Percentiles rank a stretch among this genome's conserved stretches.
phyloP scores from a whole-genome alignment of 1,139 yeast species.

The Debaryomycetaceae sp. region DNA sequence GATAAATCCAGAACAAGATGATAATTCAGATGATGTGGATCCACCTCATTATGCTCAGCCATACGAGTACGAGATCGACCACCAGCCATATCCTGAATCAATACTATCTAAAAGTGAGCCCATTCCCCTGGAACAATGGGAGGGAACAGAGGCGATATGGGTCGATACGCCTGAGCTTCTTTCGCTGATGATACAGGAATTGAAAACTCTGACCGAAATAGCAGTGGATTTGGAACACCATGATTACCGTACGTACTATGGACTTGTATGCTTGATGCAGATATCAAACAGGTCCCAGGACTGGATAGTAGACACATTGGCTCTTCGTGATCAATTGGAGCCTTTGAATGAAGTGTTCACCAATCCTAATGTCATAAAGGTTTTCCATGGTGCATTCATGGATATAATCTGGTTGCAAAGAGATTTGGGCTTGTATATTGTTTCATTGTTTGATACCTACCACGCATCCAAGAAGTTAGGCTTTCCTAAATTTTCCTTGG shows the following conservation, averaged over 20 bases:
- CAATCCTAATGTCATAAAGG: conserved; percentile 76
- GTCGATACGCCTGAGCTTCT: conserved; percentile 61
- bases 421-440: conserved; percentile 89
- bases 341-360: conserved; percentile 73
- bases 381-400: conserved; percentile 95
- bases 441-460: conserved; percentile 86
- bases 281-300: conserved; percentile 78
- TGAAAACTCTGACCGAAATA: conserved; percentile 55
- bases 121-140: conserved; percentile 64
- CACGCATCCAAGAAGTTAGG: conserved; percentile 82
- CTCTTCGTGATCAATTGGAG: conserved; percentile 68
- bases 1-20: conserved; percentile 22
- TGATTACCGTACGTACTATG: conserved; percentile 85
- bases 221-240: conserved; percentile 99
- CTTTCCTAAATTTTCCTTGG: conserved; percentile 79
- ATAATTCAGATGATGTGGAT: conserved; percentile 35
- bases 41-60: conserved; percentile 80
- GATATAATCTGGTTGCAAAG: conserved; percentile 97
- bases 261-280: conserved; percentile 92
- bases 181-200: conserved; percentile 49
- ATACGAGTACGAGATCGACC: conserved; percentile 70
- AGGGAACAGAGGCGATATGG: conserved; percentile 60
- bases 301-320: conserved; percentile 78
- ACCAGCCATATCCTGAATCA: conserved; percentile 65
- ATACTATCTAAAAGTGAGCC: conserved; percentile 50